Evolutionary conservation across 495 filamentous ascomycete genomes (phyloP).

Genomic region (Gamarada debralockiae): DNA sequence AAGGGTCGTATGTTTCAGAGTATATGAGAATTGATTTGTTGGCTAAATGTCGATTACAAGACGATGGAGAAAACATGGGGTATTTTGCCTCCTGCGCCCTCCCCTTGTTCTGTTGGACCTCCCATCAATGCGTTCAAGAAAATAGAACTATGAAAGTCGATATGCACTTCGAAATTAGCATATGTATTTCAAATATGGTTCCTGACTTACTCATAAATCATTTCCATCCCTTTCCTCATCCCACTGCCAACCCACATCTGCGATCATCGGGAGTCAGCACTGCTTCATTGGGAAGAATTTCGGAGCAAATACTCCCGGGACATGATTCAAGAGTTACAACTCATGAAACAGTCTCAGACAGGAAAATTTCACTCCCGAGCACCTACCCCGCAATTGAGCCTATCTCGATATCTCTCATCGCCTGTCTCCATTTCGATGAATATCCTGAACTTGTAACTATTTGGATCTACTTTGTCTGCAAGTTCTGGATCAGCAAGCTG

Average conservation of each 20-base stretch:
- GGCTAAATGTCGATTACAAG: no score
- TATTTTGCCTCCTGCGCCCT: no score
- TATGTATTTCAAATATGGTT: neutral
- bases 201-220: conserved; percentile 26
- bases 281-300: no score
- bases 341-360: no score
- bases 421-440: conserved; percentile 59
- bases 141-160: conserved; percentile 13
- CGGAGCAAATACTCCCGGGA: no score
- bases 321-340: no score
- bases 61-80: no score
- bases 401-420: conserved; percentile 49
- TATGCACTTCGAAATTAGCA: conserved; percentile 14
- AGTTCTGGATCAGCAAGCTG: conserved; percentile 32
- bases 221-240: conserved; percentile 52
- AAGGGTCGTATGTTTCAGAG: no score
- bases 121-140: neutral
- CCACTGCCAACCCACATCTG: conserved; percentile 62
- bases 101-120: no score
- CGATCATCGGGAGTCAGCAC: no score
- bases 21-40: no score
- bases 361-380: no score
- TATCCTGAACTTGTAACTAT: conserved; percentile 53
- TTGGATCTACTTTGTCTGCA: conserved; percentile 52
- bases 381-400: conserved; percentile 52